Evolutionary conservation across 1,284 basidiomycete species (phyloP).

Genomic region (Cryptococcus amylolentus): DNA sequence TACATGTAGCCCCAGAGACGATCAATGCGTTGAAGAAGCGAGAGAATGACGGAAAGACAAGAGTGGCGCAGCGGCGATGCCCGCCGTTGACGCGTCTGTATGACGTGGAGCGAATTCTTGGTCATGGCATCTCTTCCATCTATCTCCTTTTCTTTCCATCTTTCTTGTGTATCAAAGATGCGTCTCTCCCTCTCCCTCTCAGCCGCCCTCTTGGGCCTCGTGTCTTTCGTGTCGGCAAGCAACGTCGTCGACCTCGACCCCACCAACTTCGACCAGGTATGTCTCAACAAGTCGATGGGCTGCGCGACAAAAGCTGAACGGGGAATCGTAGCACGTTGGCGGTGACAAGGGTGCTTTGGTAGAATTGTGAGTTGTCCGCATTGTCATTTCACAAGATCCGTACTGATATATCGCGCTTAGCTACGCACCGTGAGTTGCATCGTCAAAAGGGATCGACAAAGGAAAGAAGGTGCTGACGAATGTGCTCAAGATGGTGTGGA

Average conservation of each 20-base stretch:
- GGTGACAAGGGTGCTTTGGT: slow-evolving; percentile 76
- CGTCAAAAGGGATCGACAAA: background rate
- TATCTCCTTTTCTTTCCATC: background rate
- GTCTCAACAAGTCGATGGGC: slow-evolving; percentile 9
- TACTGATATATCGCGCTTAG: slow-evolving; percentile 16
- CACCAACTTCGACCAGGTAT: slow-evolving; percentile 68
- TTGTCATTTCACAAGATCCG: background rate
- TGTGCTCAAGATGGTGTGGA: slow-evolving; percentile 46
- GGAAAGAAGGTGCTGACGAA: background rate
- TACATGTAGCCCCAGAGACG: too few relatives aligned
- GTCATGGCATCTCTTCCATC: background rate
- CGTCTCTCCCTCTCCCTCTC: slow-evolving; percentile 60
- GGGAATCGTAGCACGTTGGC: slow-evolving; percentile 54
- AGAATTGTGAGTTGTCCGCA: slow-evolving; percentile 68
- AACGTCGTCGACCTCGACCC: slow-evolving; percentile 75
- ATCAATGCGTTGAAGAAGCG: too few relatives aligned
- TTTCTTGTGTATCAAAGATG: slow-evolving; percentile 51
- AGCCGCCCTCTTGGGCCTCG: slow-evolving; percentile 55
- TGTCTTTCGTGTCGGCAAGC: slow-evolving; percentile 58
- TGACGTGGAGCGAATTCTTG: background rate
- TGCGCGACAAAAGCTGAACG: background rate
- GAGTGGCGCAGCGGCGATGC: too few relatives aligned
- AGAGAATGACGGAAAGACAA: too few relatives aligned
- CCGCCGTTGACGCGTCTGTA: background rate
- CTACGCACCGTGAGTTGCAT: slow-evolving; percentile 41